Base-by-base conservation (phyloP, 495 filamentous ascomycete genomes). In the Hypomontagnella monticulosa region DNA sequence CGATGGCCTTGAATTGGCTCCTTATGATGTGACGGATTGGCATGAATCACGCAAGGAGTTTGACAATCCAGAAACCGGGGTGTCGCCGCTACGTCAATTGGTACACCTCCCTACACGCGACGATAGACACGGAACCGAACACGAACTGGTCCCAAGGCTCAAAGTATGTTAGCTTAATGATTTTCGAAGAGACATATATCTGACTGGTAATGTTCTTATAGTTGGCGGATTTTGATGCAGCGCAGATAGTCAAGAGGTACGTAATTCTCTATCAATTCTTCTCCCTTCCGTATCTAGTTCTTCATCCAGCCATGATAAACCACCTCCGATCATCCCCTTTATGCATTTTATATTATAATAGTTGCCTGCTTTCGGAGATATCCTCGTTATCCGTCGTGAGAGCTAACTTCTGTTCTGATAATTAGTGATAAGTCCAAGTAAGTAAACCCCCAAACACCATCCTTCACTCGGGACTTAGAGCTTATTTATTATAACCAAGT, bases 381-480 rank as follows among this genome's bases (percentile, higher is more conserved):
- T 27, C 6, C 23, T 27, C 6, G 23, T 6, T 27, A 27, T 27
- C 6, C 23, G 23, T 27, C 23, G 23, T 27, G 6, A 27, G 6
- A 3, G 6, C 6, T 27, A 27, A 27, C 23, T 27, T 27, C 6
- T 27, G 6, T 6, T 2, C 23, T 6, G 23, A 27, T 6, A 27
- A 40, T 57, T 47, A 64, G 61, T 4, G 4, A 30, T 1, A 64
- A 64, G 10, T 23, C 36, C 20, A 58, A 64, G 61, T 64, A 44
- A 53, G 61, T 63, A 11, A 11, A 27, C 23, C 23, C 6, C 23
- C 23, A 2, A 27, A 27, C 23, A 3, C 23, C 6, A 3, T 27
- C 2, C 23, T 6, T 6, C 6, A 27, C 6, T 27, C 6, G 23
- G 6, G 6, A 6, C 6, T 27, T 3, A 27, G 23, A 27, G 6